Evolutionary conservation across 371 early-diverging fungal genomes (phyloP).

Genomic region (Mortierella sp.): DNA sequence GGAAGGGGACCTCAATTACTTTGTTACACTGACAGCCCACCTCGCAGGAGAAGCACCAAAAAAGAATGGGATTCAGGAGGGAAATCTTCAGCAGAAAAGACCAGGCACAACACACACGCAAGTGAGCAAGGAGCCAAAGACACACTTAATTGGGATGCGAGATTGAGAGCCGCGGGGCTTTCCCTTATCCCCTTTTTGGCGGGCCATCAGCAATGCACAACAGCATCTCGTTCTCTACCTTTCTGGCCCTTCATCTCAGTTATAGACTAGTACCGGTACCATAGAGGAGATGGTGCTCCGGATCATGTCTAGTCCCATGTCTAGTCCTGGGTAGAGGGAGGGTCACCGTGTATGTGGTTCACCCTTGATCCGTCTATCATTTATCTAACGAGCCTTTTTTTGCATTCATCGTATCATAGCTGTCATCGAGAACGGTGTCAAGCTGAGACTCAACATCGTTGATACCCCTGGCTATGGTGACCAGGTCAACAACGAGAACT

Average conservation of each 20-base stretch:
- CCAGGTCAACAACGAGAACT: slow-evolving; percentile 90
- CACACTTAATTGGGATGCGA: slow-evolving; percentile 24
- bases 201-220: not conserved
- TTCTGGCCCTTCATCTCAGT: not conserved
- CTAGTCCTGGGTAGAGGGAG: too few relatives aligned
- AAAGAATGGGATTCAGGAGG: slow-evolving; percentile 38
- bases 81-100: not conserved
- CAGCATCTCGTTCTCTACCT: slow-evolving; percentile 4
- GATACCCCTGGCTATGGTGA: slow-evolving; percentile 86
- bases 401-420: slow-evolving; percentile 51
- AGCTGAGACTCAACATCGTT: slow-evolving; percentile 84
- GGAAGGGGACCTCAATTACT: not conserved
- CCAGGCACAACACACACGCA: slow-evolving; percentile 9
- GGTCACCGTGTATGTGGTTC: too few relatives aligned
- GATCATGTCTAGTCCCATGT: too few relatives aligned
- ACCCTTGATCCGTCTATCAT: too few relatives aligned
- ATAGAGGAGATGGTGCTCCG: too few relatives aligned
- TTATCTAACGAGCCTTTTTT: too few relatives aligned
- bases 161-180: slow-evolving; percentile 48
- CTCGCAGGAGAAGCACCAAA: slow-evolving; percentile 11
- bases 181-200: slow-evolving; percentile 12
- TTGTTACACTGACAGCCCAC: not conserved
- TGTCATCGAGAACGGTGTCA: slow-evolving; percentile 88
- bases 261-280: too few relatives aligned
- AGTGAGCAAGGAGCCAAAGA: slow-evolving; percentile 50